Evolutionary conservation across 2,329 filamentous ascomycete genomes (phyloP).

Genomic region (Aspergillus ochraceoroseus): DNA sequence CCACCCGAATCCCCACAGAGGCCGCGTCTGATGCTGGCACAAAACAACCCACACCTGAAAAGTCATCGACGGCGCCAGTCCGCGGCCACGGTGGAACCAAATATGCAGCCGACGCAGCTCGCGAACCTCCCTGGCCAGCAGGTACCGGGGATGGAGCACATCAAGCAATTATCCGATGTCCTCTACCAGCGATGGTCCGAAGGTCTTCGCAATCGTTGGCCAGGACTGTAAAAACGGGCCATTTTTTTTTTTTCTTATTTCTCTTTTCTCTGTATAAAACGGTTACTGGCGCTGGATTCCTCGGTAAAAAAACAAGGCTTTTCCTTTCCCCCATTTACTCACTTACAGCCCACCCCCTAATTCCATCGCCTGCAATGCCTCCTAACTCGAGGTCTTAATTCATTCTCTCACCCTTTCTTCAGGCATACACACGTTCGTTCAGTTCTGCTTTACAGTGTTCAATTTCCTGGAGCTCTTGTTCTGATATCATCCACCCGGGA

Average conservation of each 20-base stretch:
- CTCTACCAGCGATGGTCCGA: slow-evolving; percentile 88
- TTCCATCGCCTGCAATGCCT: slow-evolving; percentile 9
- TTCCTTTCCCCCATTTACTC: slow-evolving; percentile 13
- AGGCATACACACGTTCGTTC: background rate
- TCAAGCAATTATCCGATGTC: slow-evolving; percentile 80
- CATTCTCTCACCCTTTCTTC: background rate
- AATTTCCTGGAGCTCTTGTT: too few species aligned
- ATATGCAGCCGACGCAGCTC: slow-evolving; percentile 37
- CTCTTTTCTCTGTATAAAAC: slow-evolving; percentile 30
- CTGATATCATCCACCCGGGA: slow-evolving; percentile 6
- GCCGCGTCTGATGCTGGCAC: slow-evolving; percentile 67
- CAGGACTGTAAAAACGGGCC: slow-evolving; percentile 26
- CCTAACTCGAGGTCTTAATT: background rate
- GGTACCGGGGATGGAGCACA: slow-evolving; percentile 81
- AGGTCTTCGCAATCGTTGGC: slow-evolving; percentile 69
- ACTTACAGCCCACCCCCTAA: slow-evolving; percentile 8
- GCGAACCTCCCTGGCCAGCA: slow-evolving; percentile 53
- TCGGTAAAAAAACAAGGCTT: slow-evolving; percentile 21
- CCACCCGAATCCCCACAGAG: slow-evolving; percentile 44
- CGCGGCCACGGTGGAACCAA: slow-evolving; percentile 32
- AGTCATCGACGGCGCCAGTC: slow-evolving; percentile 66
- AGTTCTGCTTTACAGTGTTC: background rate
- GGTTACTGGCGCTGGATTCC: slow-evolving; percentile 23
- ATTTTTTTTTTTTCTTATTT: slow-evolving; percentile 15
- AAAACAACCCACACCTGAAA: slow-evolving; percentile 79